Evolutionary conservation across 108 stramenopile species (phyloP).

Genomic region (Hondaea fermentalgiana): DNA sequence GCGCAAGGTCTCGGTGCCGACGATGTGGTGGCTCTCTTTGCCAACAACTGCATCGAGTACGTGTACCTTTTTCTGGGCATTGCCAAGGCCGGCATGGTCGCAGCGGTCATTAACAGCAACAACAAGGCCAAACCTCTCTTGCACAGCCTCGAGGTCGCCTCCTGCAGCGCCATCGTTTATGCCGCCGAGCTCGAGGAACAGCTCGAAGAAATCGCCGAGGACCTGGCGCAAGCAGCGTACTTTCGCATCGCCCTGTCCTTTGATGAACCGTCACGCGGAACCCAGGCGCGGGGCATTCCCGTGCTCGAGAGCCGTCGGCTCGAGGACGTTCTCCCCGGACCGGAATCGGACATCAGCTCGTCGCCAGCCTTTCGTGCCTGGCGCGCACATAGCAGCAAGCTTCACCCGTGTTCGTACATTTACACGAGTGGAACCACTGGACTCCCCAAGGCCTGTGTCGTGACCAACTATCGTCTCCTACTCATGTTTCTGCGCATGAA

Average conservation of each 20-base stretch:
- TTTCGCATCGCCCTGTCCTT: not conserved
- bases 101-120: conserved; percentile 32
- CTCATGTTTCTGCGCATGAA: conserved; percentile 10
- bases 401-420: not conserved
- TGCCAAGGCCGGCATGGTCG: conserved; percentile 25
- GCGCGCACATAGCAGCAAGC: not conserved
- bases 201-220: not conserved
- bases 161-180: conserved; percentile 17
- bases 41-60: conserved; percentile 25
- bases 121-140: conserved; percentile 21
- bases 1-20: not conserved
- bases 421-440: conserved; percentile 47
- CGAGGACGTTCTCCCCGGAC: not conserved
- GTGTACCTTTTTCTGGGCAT: conserved; percentile 26
- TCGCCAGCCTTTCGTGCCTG: not conserved
- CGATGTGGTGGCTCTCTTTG: conserved; percentile 24
- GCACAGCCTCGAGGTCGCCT: conserved; percentile 23
- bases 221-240: not conserved
- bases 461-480: not conserved
- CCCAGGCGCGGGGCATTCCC: not conserved
- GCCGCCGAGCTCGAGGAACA: not conserved
- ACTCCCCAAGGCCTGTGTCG: conserved; percentile 40
- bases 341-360: not conserved
- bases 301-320: not conserved
- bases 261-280: not conserved